Evolutionary conservation across 495 filamentous ascomycete species (phyloP).

Genomic region (Tuber aestivum): DNA sequence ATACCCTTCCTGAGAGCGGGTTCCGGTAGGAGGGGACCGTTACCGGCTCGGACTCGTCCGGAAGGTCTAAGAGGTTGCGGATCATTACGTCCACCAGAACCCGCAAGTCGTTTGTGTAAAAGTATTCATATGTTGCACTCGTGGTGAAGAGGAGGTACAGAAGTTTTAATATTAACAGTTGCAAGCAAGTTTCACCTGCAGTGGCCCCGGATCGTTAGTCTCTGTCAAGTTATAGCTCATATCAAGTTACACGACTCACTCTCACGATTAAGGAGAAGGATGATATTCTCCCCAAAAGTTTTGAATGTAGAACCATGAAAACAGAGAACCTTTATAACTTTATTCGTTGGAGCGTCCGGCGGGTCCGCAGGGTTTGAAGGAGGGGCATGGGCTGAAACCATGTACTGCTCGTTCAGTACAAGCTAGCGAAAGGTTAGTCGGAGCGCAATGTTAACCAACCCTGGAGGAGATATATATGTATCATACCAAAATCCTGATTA

Average conservation of each 20-base stretch:
- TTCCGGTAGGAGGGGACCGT: background rate
- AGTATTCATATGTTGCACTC: slow-evolving; percentile 86
- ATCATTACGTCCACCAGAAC: slow-evolving; percentile 95
- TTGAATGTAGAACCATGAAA: slow-evolving; percentile 72
- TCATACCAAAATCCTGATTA: slow-evolving; percentile 84
- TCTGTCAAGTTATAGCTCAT: slow-evolving; percentile 2
- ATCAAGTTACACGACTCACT: slow-evolving; percentile 46
- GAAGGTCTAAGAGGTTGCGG: too few species aligned
- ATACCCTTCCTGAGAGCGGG: background rate
- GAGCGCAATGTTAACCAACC: slow-evolving; percentile 1
- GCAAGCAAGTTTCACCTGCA: too few species aligned
- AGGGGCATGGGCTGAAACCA: slow-evolving; percentile 63
- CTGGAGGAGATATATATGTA: too few species aligned
- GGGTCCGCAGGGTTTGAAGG: slow-evolving; percentile 51
- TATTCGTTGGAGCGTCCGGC: slow-evolving; percentile 62
- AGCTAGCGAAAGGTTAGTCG: slow-evolving; percentile 53
- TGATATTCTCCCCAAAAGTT: slow-evolving; percentile 97
- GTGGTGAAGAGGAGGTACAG: slow-evolving; percentile 93
- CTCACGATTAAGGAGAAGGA: slow-evolving; percentile 91
- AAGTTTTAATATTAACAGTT: slow-evolving; percentile 87
- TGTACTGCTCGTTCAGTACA: slow-evolving; percentile 96
- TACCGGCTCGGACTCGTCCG: slow-evolving; percentile 63
- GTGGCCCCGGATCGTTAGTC: slow-evolving; percentile 31
- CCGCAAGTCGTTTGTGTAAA: slow-evolving; percentile 93
- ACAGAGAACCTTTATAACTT: slow-evolving; percentile 83